Evolutionary conservation across 140 eudicot genomes (phyloP).

Genomic region (Oenanthe javanica): DNA sequence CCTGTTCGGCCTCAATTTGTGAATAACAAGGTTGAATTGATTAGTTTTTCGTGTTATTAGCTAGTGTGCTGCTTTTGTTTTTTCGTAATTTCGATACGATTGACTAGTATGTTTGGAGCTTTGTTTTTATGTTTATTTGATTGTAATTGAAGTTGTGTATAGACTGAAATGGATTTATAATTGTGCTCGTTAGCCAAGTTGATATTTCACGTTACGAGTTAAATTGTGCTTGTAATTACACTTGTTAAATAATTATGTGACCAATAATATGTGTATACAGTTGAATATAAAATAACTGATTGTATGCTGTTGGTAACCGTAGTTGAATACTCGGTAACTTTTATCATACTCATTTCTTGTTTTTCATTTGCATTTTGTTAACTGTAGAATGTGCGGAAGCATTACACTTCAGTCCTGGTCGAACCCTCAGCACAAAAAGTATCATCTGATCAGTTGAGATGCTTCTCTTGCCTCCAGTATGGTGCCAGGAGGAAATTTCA

Average conservation of each 20-base stretch:
- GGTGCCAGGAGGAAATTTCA: constrained; percentile 37
- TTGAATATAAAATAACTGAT: too few species aligned
- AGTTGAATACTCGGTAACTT: not conserved
- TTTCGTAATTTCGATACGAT: not conserved
- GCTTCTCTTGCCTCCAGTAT: constrained; percentile 55
- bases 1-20: constrained; percentile 14
- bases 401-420: constrained; percentile 29
- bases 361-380: not conserved
- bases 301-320: too few species aligned
- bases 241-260: too few species aligned
- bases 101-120: not conserved
- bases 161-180: not conserved
- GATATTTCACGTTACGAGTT: not conserved
- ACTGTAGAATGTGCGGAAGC: constrained; percentile 46
- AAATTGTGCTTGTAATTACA: not conserved
- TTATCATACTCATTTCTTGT: constrained; percentile 1
- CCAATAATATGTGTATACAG: too few species aligned
- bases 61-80: not conserved
- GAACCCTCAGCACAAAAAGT: constrained; percentile 26
- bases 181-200: too few species aligned
- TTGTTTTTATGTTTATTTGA: too few species aligned
- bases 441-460: constrained; percentile 30
- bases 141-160: not conserved
- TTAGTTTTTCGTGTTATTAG: not conserved
- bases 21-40: constrained; percentile 18